Base-by-base conservation (phyloP, 768 basidiomycete species). In the Hericium rajendrae region DNA sequence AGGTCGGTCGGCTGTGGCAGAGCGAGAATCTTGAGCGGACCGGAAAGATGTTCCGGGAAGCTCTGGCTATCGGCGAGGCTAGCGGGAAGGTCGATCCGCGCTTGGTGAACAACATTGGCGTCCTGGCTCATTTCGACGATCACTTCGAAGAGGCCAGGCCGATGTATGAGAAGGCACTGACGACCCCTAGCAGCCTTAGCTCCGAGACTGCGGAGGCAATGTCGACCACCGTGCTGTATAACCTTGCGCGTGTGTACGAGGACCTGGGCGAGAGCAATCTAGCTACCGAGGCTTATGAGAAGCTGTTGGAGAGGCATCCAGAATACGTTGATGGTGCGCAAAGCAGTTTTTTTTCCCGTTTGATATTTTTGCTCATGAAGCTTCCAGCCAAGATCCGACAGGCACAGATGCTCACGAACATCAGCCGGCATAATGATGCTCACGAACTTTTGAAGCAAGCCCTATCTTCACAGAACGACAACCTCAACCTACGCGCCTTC, bases 241-340 rank as follows among this genome's bases (percentile, higher is more conserved):
- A 99, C 67, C 82, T 97, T 22, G 97, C 89, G 0, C 77, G 94
- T 57, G 86, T 88, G 15, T 94, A 93, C 64, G 97, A 99, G 69
- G 91, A 93, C 50, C 76, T 81, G 54, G 87, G 87, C 1, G 85
- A 91, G 38, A 76, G 78, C 4, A 76, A 71, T 1, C 76, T 85
- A 59, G 94, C 95, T 2, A 85, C 78, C 60, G 90, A 88, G 62
- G 92, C 91, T 1, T 98, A 94, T 64, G 82, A 86, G 51, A 92
- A 93, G 70, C 76, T 98, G 9, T 71, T 97, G 38, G 74, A 82
- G n/a, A 78, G 88, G 54, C 95, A 98, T 75, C 92, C 94, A 1
- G 97, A 98, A 72, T 97, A 95, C 67, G 81, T 94, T 22, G 95
- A 97, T 67, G 95, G 94, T 95, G 62, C 50, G 87, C 74, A 38